Evolutionary conservation across 2,329 filamentous ascomycete species (phyloP).

Genomic region (Hypoxylon rubiginosum): DNA sequence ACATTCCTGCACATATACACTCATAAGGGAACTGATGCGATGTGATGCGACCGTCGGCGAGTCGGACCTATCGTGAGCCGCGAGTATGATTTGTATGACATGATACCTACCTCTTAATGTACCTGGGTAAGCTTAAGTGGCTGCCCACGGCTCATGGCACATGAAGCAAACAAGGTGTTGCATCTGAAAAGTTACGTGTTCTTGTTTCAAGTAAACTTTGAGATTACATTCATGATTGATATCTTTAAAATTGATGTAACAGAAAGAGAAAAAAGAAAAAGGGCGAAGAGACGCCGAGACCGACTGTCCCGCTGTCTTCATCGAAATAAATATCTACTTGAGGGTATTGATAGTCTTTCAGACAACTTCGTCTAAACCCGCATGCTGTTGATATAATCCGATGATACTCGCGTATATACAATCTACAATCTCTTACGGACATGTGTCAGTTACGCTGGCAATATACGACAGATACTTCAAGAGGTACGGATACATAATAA

Average conservation of each 20-base stretch:
- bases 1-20: constrained; percentile 9
- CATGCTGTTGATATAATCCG: not conserved
- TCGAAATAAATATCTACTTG: not conserved
- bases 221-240: not conserved
- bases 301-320: not conserved
- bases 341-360: not conserved
- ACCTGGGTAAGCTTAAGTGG: not conserved
- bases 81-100: not conserved
- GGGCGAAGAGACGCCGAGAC: constrained; percentile 4
- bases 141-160: constrained; percentile 1
- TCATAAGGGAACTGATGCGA: not conserved
- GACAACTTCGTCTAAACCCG: not conserved
- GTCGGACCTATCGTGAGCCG: constrained; percentile 7
- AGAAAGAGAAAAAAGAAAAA: not conserved
- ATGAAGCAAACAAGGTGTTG: constrained; percentile 34
- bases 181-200: not conserved
- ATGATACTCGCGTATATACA: not conserved
- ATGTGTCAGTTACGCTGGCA: constrained; percentile 30
- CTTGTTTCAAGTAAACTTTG: not conserved
- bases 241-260: too few species aligned
- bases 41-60: constrained; percentile 35
- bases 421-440: constrained; percentile 16
- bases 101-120: not conserved
- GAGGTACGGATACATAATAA: not conserved
- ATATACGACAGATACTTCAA: constrained; percentile 18